Percentiles rank a stretch among this genome's conserved stretches.
Evolutionary conservation across 2,329 filamentous ascomycete genomes (phyloP).

Genomic region (Ophiostoma sp.): DNA sequence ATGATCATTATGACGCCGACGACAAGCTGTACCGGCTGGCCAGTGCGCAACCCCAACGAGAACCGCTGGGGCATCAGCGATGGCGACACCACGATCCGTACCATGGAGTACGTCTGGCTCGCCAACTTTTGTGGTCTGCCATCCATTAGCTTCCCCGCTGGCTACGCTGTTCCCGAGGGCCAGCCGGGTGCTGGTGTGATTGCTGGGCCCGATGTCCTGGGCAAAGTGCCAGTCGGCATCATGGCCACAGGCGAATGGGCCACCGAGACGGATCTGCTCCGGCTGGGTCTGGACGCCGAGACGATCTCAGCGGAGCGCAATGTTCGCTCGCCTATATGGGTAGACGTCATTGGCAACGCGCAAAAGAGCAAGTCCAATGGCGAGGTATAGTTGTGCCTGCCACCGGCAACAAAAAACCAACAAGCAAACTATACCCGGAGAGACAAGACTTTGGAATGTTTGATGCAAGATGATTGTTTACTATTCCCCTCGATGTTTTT

Average conservation of each 20-base stretch:
- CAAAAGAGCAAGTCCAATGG: background rate
- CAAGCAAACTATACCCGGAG: background rate
- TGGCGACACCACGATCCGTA: conserved; percentile 47
- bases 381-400: background rate
- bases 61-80: conserved; percentile 47
- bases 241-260: conserved; percentile 60
- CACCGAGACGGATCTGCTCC: conserved; percentile 49
- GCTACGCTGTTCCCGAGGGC: conserved; percentile 45
- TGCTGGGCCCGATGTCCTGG: conserved; percentile 38
- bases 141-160: conserved; percentile 47
- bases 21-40: conserved; percentile 52
- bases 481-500: background rate
- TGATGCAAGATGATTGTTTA: background rate
- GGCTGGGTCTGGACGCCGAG: conserved; percentile 52
- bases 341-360: conserved; percentile 43
- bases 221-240: conserved; percentile 52
- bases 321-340: conserved; percentile 44
- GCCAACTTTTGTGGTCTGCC: conserved; percentile 54
- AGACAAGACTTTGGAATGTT: background rate
- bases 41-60: conserved; percentile 42
- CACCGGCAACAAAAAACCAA: too few relatives aligned
- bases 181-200: conserved; percentile 36
- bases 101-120: conserved; percentile 54
- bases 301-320: conserved; percentile 40
- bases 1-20: conserved; percentile 72